Conservation (phyloP, 208 protist species). For the Leishmania lainsoni region DNA sequence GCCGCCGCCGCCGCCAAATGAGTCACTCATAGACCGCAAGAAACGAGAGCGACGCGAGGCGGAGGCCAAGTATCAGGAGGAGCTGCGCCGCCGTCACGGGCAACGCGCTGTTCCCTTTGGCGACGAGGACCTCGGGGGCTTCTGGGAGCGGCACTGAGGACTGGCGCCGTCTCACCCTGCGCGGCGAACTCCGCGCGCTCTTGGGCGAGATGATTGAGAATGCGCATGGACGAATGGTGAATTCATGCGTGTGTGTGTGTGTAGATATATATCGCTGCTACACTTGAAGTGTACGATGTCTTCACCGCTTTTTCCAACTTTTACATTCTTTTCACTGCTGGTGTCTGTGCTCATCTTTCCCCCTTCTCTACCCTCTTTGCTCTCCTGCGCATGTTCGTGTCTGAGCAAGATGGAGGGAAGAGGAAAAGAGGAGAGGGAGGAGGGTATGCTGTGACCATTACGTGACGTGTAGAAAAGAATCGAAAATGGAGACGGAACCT, state of each 20-base stretch:
- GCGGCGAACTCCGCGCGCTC: not conserved
- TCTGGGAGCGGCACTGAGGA: slow-evolving; percentile 59
- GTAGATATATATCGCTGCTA: slow-evolving; percentile 1
- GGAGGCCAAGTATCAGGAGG: slow-evolving; percentile 75
- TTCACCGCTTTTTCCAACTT: not conserved
- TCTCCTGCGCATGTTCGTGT: not conserved
- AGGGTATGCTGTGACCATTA: not conserved
- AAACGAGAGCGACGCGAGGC: slow-evolving; percentile 60
- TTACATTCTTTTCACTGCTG: not conserved
- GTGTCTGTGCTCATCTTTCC: not conserved
- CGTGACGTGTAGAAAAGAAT: not conserved
- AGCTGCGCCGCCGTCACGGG: slow-evolving; percentile 75
- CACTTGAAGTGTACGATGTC: not conserved
- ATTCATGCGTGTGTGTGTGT: slow-evolving; percentile 1
- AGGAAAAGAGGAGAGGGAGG: not conserved
- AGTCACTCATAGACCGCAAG: slow-evolving; percentile 44
- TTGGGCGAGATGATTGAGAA: not conserved
- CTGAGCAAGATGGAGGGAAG: not conserved
- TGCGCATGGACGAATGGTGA: not conserved
- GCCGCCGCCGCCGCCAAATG: slow-evolving; percentile 27
- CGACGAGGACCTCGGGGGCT: slow-evolving; percentile 66
- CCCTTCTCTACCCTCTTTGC: not conserved
- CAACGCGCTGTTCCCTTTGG: slow-evolving; percentile 74
- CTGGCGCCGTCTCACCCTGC: not conserved
- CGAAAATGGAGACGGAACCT: not conserved